Evolutionary conservation across 202 grass and related monocot species (phyloP).

Genomic region (Panicum virgatum): DNA sequence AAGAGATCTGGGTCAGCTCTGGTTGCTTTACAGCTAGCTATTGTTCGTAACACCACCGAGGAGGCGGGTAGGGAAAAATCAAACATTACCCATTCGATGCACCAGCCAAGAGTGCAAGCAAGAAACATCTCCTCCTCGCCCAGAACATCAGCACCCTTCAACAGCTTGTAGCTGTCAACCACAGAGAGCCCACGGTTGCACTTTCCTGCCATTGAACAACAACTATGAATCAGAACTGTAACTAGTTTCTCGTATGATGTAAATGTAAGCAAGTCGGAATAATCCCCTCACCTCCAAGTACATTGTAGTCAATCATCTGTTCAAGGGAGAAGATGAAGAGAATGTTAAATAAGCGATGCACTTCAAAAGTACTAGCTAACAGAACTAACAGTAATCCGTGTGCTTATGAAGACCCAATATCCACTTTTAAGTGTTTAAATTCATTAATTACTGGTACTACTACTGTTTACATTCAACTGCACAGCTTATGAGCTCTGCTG

Average conservation of each 20-base stretch:
- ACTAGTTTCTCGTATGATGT: neutral
- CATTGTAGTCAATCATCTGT: conserved; percentile 99
- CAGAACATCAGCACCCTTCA: conserved; percentile 53
- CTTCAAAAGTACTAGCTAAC: conserved; percentile 5
- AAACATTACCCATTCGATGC: conserved; percentile 80
- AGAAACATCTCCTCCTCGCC: conserved; percentile 56
- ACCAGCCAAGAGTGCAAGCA: conserved; percentile 73
- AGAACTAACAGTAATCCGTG: neutral
- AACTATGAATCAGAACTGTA: neutral
- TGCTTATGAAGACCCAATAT: neutral
- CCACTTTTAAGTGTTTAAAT: neutral
- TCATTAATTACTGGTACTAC: neutral
- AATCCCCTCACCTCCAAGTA: conserved; percentile 77
- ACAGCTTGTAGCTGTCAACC: conserved; percentile 75
- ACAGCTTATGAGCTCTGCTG: neutral
- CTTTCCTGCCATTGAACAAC: conserved; percentile 54
- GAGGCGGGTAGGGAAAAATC: neutral
- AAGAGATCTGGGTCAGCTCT: conserved; percentile 1
- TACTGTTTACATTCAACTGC: neutral
- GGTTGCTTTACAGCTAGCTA: neutral
- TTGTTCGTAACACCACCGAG: neutral
- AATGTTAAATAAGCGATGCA: conserved; percentile 1
- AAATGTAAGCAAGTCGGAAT: neutral
- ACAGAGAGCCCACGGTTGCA: conserved; percentile 76
- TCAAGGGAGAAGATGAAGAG: neutral